A percentile compares a stretch with the other conserved stretches of the same genome.
These are phyloP conservation scores for Talaromyces piceae DNA, from an alignment of 2,329 filamentous ascomycete genomes.

Conservation along the genomic window DNA sequence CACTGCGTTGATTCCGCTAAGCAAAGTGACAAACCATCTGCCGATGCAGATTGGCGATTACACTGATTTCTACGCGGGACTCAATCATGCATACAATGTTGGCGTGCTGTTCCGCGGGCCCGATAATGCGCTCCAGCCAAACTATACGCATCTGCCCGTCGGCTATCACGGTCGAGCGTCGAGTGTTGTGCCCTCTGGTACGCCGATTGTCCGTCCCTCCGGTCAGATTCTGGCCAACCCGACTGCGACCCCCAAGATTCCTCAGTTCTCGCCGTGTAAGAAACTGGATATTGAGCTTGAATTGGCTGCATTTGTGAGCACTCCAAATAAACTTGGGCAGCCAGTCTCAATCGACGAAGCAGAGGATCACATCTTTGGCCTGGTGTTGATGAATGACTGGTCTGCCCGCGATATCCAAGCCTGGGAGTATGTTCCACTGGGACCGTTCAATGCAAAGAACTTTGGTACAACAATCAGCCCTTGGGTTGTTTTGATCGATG, in stretches of 20 bases:
- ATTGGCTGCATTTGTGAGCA: slow-evolving; percentile 66
- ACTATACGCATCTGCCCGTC: slow-evolving; percentile 74
- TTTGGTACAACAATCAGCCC: slow-evolving; percentile 70
- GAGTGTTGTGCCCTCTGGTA: slow-evolving; percentile 67
- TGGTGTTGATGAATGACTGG: slow-evolving; percentile 84
- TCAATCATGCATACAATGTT: slow-evolving; percentile 69
- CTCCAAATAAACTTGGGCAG: slow-evolving; percentile 56
- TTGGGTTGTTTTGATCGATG: slow-evolving; percentile 72
- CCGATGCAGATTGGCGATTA: slow-evolving; percentile 77
- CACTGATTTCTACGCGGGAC: slow-evolving; percentile 76
- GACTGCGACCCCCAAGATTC: slow-evolving; percentile 52
- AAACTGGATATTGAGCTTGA: slow-evolving; percentile 75
- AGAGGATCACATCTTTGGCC: slow-evolving; percentile 65
- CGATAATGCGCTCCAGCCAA: slow-evolving; percentile 66
- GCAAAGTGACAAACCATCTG: slow-evolving; percentile 57
- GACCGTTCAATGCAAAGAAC: slow-evolving; percentile 78
- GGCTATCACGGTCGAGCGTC: slow-evolving; percentile 75
- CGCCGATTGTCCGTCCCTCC: slow-evolving; percentile 62
- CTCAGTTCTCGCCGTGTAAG: slow-evolving; percentile 56
- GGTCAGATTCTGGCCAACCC: slow-evolving; percentile 67
- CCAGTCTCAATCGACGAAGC: slow-evolving; percentile 58
- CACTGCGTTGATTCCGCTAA: slow-evolving; percentile 52
- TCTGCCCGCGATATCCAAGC: slow-evolving; percentile 73
- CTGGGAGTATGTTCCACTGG: slow-evolving; percentile 78
- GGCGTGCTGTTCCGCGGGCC: slow-evolving; percentile 66